Conservation (phyloP, 139 green algal species). For the Tetraselmis striata region DNA sequence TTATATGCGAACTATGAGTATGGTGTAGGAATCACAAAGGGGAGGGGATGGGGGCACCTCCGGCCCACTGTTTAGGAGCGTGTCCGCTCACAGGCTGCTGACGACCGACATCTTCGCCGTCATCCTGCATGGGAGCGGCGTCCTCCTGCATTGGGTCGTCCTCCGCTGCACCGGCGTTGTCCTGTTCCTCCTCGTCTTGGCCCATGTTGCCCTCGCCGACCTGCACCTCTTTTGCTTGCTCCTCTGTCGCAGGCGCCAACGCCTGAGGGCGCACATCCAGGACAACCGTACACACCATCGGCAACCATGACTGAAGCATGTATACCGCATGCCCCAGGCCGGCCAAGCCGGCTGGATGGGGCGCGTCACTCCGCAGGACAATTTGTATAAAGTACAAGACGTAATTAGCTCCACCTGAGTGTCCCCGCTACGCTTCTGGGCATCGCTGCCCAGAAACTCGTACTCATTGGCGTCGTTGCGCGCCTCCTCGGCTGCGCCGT, state of each 20-base stretch:
- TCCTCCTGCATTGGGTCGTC: conserved; percentile 14
- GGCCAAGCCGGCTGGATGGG: no score
- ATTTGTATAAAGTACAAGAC: no score
- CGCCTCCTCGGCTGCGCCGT: conserved; percentile 10
- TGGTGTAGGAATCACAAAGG: no score
- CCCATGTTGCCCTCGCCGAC: conserved; percentile 7
- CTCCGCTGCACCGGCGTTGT: conserved; percentile 12
- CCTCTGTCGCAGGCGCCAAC: conserved; percentile 80
- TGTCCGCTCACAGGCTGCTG: not conserved
- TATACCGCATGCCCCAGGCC: no score
- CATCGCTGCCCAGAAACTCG: conserved; percentile 45
- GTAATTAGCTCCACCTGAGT: conserved; percentile 17
- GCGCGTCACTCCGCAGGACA: no score
- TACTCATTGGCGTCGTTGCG: conserved; percentile 36
- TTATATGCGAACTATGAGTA: no score
- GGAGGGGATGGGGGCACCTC: no score
- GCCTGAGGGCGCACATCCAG: no score
- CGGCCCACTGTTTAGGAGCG: not conserved
- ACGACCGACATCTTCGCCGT: not conserved
- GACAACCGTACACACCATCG: no score
- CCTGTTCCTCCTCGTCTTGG: conserved; percentile 12
- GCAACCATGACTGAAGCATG: no score
- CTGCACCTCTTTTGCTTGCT: conserved; percentile 55
- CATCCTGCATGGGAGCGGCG: conserved; percentile 1
- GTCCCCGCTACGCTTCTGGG: conserved; percentile 25